Base-by-base conservation (phyloP, 2,329 filamentous ascomycete species). In the Didymella keratinophila region DNA sequence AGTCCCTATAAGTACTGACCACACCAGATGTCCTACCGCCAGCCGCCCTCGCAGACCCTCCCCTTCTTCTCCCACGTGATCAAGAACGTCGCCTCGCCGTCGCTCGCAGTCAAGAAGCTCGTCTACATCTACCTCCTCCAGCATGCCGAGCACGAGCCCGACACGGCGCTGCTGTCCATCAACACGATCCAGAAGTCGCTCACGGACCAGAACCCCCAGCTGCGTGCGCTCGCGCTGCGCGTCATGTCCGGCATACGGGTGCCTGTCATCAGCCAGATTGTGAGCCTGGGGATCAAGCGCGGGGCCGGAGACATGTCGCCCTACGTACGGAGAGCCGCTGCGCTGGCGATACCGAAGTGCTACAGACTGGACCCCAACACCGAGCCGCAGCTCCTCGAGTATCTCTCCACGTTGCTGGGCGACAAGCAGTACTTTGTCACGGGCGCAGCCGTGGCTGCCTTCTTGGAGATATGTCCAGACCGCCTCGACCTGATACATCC, bases 151-250 rank as follows among this genome's bases (percentile, higher is more conserved):
- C 88, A 93, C 64, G 95, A 98, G 73, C 95, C 94, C 57, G 95
- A 99, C 78, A 90, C 97, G 44, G 93, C 95, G 20, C 85, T 99
- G 36, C 85, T 99, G 43, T 97, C 93, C 58, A 97, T 99, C 84
- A 99, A 99, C 79, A 96, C 95, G 7, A 98, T 99, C 69, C 95
- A 99, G 75, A 98, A 97, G 79, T 97, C 94, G 10, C 86, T 99
- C 58, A 96, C 93, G 23, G 95, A 99, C 78, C 84, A 89, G 57
- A 97, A 93, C 75, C 92, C 95, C 1, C 91, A 96, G 73, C 88
- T 97, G 20, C 89, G 95, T 66, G 92, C 94, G 21, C 89, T 99
- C 71, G 95, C 95, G 0, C 83, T 99, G 62, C 92, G 93, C 63
- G 97, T 95, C 65, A 99, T 99, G 94, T 96, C 93, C 0, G 93